Base-by-base conservation (phyloP, 139 green algal genomes). In the Mesostigma viride region DNA sequence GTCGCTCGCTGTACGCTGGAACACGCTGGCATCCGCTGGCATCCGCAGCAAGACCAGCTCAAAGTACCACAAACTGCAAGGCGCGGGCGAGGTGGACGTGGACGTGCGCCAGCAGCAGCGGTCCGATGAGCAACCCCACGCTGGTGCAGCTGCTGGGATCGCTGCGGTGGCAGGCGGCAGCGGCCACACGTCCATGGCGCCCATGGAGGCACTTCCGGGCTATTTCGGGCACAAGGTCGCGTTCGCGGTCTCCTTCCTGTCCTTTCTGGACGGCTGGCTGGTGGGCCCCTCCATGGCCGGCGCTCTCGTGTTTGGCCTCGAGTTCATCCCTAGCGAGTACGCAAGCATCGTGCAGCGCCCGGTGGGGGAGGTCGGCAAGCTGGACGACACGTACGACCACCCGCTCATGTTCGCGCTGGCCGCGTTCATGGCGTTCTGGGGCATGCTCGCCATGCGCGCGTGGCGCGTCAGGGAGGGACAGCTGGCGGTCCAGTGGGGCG, bases 191-290 rank as follows among this genome's bases (percentile, higher is more conserved):
- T n/a, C n/a, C n/a, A n/a, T n/a, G n/a, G n/a, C n/a, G 40, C 31
- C 62, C 11, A 36, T 76, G 17, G 5, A 63, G 44, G 30, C 30
- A 3, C 20, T 67, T 14, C 48, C 67, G 2, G n/a, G 64, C 28
- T 76, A 76, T 51, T 76, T 71, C 57, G 70, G 70, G 3, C 56
- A 71, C 34, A 71, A 71, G 63, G 3, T 76, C 31, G 70, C 48
- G 8, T 76, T 76, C 62, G 71, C 71, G 53, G 17, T 68, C 40
- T 62, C 27, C 4, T 76, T 72, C 63, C n/a, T 76, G 40, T 35
- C 8, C 31, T 68, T 67, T 33, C 62, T 40, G 63, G 60, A 27
- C 53, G 44, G 53, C 56, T 71, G 63, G 63, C 64, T 76, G n/a
- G 11, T 76, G 17, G 63, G 24, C 3, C 70, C 70, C 17, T 62